Percentiles rank a stretch among this genome's conserved stretches.
phyloP scores from a whole-genome alignment of 2,329 filamentous ascomycete species.

The Fusarium falciforme region DNA sequence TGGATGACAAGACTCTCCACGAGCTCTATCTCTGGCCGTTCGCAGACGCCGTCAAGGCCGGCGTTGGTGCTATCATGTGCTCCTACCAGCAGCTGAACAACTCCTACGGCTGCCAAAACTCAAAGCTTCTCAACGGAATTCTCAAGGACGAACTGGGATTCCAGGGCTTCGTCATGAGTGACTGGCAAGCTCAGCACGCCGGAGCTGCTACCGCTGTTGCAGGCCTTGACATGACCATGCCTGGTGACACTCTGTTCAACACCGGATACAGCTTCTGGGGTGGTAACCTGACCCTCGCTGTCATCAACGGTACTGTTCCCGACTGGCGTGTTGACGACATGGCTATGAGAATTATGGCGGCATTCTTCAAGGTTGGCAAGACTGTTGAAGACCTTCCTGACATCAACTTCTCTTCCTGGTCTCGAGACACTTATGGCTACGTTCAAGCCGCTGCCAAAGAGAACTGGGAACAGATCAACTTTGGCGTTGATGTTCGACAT shows the following conservation, averaged over 20 bases:
- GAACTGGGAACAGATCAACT: slow-evolving; percentile 77
- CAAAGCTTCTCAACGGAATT: slow-evolving; percentile 77
- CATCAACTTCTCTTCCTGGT: slow-evolving; percentile 93
- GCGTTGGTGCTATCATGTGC: slow-evolving; percentile 73
- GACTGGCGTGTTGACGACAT: slow-evolving; percentile 92
- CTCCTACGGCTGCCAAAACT: slow-evolving; percentile 84
- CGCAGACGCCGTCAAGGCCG: slow-evolving; percentile 75
- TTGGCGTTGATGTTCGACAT: slow-evolving; percentile 84
- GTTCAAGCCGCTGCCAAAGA: slow-evolving; percentile 72
- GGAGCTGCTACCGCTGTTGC: slow-evolving; percentile 75
- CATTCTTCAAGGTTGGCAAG: slow-evolving; percentile 74
- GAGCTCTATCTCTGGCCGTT: slow-evolving; percentile 86
- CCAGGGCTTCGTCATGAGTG: slow-evolving; percentile 83
- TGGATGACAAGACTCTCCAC: slow-evolving; percentile 80
- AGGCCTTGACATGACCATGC: slow-evolving; percentile 90
- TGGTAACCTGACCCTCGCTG: slow-evolving; percentile 85
- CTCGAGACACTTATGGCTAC: slow-evolving; percentile 77
- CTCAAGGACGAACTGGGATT: slow-evolving; percentile 85
- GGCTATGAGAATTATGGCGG: slow-evolving; percentile 83
- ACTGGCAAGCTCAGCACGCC: slow-evolving; percentile 82
- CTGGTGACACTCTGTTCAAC: slow-evolving; percentile 83
- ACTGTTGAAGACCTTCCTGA: slow-evolving; percentile 58
- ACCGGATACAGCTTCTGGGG: slow-evolving; percentile 83
- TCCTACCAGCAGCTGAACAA: slow-evolving; percentile 85
- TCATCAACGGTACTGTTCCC: slow-evolving; percentile 90